These are phyloP conservation scores for Auxenochlorella protothecoides DNA, from an alignment of 139 green algal genomes.

Conservation along the genomic window DNA sequence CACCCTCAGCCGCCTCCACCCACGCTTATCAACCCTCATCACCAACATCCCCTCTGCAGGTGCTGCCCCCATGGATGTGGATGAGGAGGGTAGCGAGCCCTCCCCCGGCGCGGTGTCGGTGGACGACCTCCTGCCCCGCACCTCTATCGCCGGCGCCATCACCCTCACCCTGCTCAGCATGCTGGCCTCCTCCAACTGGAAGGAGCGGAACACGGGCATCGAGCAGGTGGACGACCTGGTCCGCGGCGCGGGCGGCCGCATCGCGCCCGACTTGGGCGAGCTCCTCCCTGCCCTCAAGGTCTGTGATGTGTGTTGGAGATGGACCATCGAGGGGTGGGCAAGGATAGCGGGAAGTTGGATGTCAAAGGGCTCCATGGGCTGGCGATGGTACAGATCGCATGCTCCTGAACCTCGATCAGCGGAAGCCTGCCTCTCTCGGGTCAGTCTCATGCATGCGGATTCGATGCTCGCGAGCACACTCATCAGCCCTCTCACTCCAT, in stretches of 20 bases:
- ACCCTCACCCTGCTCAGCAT: conserved; percentile 36
- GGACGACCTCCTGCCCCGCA: conserved; percentile 63
- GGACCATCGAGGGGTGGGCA: no score
- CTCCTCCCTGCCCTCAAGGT: conserved; percentile 73
- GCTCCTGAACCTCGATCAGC: no score
- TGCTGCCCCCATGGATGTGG: background rate
- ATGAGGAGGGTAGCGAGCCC: background rate
- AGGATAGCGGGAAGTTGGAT: no score
- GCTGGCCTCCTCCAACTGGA: conserved; percentile 74
- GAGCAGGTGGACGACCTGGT: conserved; percentile 58
- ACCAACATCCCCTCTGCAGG: no score
- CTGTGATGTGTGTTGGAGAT: background rate
- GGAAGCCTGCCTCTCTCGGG: no score
- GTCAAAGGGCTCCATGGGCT: no score
- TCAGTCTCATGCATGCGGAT: no score
- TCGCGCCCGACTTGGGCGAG: conserved; percentile 53
- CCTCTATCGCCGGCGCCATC: conserved; percentile 62
- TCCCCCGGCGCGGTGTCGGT: background rate
- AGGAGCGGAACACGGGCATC: conserved; percentile 79
- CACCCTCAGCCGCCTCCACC: no score
- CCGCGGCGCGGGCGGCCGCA: conserved; percentile 27
- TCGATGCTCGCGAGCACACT: no score
- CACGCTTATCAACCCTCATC: no score
- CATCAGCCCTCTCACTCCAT: no score
- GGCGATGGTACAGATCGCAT: no score